phyloP scores from a whole-genome alignment of 352 stramenopile species.

The Globisporangium paroecandrum region DNA sequence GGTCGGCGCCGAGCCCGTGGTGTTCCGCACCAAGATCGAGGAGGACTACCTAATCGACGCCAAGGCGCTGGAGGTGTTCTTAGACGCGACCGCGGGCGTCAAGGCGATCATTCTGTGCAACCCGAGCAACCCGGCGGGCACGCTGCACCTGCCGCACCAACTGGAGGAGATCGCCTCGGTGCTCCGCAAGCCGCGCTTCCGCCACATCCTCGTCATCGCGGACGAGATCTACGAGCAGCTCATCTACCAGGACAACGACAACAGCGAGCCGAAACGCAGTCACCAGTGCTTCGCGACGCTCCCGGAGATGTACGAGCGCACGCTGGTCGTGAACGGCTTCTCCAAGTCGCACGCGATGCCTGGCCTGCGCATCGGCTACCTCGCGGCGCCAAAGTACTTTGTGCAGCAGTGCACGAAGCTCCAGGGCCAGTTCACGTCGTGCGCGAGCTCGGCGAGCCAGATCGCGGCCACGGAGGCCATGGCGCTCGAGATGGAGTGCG shows the following conservation, averaged over 20 bases:
- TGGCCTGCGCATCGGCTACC: constrained; percentile 92
- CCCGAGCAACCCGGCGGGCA: constrained; percentile 94
- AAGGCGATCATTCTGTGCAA: constrained; percentile 96
- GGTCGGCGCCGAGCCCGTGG: constrained; percentile 83
- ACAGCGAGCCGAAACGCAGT: constrained; percentile 31
- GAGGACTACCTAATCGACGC: constrained; percentile 92
- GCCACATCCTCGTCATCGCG: constrained; percentile 83
- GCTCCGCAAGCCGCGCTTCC: constrained; percentile 55
- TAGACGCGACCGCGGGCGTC: constrained; percentile 66
- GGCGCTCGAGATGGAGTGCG: constrained; percentile 72
- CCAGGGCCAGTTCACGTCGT: constrained; percentile 95
- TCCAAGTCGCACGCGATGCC: constrained; percentile 97
- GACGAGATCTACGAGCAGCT: constrained; percentile 98
- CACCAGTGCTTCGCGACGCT: constrained; percentile 74
- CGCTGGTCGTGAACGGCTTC: constrained; percentile 95
- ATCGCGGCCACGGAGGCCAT: constrained; percentile 89
- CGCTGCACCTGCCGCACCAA: constrained; percentile 60
- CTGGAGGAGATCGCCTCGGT: constrained; percentile 54
- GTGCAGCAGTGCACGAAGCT: constrained; percentile 89
- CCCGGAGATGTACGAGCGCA: constrained; percentile 88
- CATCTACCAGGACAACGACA: constrained; percentile 77
- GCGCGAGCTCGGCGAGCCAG: constrained; percentile 91
- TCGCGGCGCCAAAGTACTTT: constrained; percentile 79
- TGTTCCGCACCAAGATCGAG: constrained; percentile 89
- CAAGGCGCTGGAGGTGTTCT: constrained; percentile 58